Evolutionary conservation across 2,329 filamentous ascomycete species (phyloP), one percentile per base, ranked within the genome.

Genomic region (Karstenula rhodostoma): DNA sequence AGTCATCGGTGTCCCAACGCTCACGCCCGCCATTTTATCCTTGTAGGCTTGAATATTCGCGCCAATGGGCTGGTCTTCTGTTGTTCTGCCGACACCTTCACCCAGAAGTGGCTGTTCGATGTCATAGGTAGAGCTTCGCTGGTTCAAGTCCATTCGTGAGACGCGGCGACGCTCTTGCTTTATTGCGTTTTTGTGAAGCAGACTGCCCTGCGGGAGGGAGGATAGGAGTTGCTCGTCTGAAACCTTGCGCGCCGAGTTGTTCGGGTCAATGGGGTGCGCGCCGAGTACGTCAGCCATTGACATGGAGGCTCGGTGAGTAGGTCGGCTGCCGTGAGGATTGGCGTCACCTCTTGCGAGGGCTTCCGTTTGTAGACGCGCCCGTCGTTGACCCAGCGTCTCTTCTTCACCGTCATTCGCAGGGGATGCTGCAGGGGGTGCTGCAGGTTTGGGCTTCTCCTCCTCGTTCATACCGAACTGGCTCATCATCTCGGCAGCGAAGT

Each of bases 351-450:
- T 67, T 4, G 86, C 85, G 29, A 86, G 85, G 7, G 89, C 89
- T 76, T 91, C 89, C 27, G 88, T 87, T 73, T 93, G 90, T 1
- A 95, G 82, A 27, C 92, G 86, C 29, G 87, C 87, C 0, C 91
- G 88, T 12, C 92, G 88, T 75, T 94, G 90, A 10, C 91, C 92
- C 0, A 95, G 82, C 0, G 92, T 94, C 73, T 95, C 92, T 67
- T 93, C 90, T 65, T 89, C 90, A 62, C 84, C 83, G 22, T 71
- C 69, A 4, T 70, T 67, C 17, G 63, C 58, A 3, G 67, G 62
- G 2, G 73, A 63, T 19, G 67, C 61, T 32, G 62, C 56, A 6
- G 67, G 72, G 49, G 27, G 4, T 29, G 27, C 27, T 27, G 62
- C 56, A 6, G 67, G 72, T 51, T 77, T 77, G 7, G 67, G 58